Percentiles rank a stretch among this genome's conserved stretches.
These are phyloP conservation scores for Dysphania ambrosioides DNA, from an alignment of 148 eudicot genomes.

Conservation along the genomic window DNA sequence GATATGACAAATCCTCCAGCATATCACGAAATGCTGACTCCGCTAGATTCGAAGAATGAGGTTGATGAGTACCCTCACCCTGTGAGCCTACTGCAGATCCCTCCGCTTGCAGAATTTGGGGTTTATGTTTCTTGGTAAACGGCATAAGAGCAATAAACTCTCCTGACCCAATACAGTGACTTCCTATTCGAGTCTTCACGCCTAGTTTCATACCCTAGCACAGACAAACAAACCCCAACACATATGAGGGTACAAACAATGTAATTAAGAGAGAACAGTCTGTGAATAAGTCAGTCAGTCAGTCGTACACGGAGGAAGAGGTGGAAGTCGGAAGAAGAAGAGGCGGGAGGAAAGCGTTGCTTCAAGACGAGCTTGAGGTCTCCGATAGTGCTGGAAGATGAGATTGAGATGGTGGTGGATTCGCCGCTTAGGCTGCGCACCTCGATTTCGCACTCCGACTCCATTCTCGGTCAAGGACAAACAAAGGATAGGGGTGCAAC, in stretches of 20 bases:
- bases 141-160: constrained; percentile 78
- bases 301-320: constrained; percentile 61
- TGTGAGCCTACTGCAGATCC: constrained; percentile 23
- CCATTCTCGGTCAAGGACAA: no score
- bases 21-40: constrained; percentile 61
- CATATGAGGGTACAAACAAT: no score
- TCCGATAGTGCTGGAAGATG: constrained; percentile 37
- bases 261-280: no score
- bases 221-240: constrained; percentile 11
- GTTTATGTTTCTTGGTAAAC: constrained; percentile 49
- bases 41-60: constrained; percentile 37
- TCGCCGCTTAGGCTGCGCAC: constrained; percentile 76
- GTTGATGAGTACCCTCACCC: constrained; percentile 22
- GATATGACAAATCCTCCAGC: constrained; percentile 61
- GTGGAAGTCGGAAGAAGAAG: constrained; percentile 57
- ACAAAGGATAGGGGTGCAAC: no score
- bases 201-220: constrained; percentile 49
- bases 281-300: no score
- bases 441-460: constrained; percentile 36
- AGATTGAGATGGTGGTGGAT: constrained; percentile 45
- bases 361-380: constrained; percentile 58
- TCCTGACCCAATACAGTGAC: constrained; percentile 33
- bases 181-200: constrained; percentile 45
- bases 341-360: constrained; percentile 49
- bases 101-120: constrained; percentile 33